phyloP scores from a whole-genome alignment of 371 early-diverging fungal species.

The Apophysomyces variabilis region DNA sequence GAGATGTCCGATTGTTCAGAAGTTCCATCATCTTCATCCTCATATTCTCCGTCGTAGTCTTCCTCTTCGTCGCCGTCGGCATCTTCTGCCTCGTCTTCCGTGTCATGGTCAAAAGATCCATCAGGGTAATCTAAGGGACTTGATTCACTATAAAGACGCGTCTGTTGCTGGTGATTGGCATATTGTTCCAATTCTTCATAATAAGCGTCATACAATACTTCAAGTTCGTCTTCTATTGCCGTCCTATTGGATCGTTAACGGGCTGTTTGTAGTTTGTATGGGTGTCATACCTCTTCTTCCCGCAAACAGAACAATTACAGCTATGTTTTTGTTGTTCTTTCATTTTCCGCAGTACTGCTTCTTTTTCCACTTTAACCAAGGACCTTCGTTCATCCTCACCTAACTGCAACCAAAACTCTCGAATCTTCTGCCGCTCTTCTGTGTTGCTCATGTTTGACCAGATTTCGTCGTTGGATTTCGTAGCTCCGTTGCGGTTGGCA shows the following conservation, averaged over 20 bases:
- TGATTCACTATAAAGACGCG: conserved; percentile 40
- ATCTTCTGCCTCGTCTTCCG: conserved; percentile 31
- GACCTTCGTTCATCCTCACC: conserved; percentile 84
- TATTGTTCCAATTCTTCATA: conserved; percentile 90
- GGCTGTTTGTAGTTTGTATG: not conserved
- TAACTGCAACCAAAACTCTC: conserved; percentile 90
- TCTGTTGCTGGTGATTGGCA: conserved; percentile 76
- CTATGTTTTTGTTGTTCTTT: conserved; percentile 92
- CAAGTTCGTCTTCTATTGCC: conserved; percentile 91
- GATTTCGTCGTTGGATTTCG: conserved; percentile 47
- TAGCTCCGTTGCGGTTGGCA: conserved; percentile 1
- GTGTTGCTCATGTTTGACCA: conserved; percentile 75
- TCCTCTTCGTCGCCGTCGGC: conserved; percentile 34
- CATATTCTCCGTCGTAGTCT: conserved; percentile 34
- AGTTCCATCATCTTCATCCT: conserved; percentile 52
- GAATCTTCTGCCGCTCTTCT: conserved; percentile 84
- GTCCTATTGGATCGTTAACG: conserved; percentile 52
- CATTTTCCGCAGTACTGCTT: conserved; percentile 89
- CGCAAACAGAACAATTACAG: conserved; percentile 89
- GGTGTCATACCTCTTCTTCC: conserved; percentile 76
- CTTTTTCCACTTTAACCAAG: conserved; percentile 88
- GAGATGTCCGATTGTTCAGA: conserved; percentile 54
- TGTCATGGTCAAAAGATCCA: conserved; percentile 13
- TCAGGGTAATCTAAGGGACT: conserved; percentile 7
- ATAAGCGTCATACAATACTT: conserved; percentile 90